Base-by-base conservation (phyloP, 257 asterid genomes). In the Mitragyna speciosa region DNA sequence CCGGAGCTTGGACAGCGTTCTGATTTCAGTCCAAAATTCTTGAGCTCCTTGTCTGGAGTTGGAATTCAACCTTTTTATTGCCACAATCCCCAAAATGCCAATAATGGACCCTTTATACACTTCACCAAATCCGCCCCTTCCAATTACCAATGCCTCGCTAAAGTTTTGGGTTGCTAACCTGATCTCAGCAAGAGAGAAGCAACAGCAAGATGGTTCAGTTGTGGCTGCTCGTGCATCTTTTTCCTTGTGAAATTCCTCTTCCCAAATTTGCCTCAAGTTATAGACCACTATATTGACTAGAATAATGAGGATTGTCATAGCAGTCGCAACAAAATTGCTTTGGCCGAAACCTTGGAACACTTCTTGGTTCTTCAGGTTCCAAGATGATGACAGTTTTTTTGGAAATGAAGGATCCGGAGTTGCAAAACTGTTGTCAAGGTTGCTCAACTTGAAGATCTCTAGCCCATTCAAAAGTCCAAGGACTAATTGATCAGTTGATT, bases 401-500 rank as follows among this genome's bases (percentile, higher is more conserved):
- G 76, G n/a, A 59, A 5, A n/a, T 19, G 22, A 20, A 45, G 65
- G 28, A 14, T 12, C 33, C 8, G 70, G 70, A 64, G 49, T 43
- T n/a, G 81, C 81, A 9, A 81, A 78, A 72, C 43, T 70, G 68
- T 81, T 70, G 7, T 64, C 73, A 1, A 5, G 69, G 31, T 61
- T 45, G 78, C 84, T 81, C 22, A 81, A 70, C 78, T 76, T 81
- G 69, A 81, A 69, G 28, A 81, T 76, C 70, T 81, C 84, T 61
- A 81, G 17, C 28, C 84, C 84, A 10, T 81, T 64, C 19, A 81
- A 52, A 5, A 76, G 49, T 52, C 41, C 49, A 70, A 56, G 8
- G 0, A 41, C 73, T 33, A 10, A 72, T 51, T 64, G 78, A 71
- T 61, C 22, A 6, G n/a, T 0, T 8, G 81, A 70, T 5, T 63